Conservation (phyloP, 768 basidiomycete species). For the Dioszegia crocea region DNA sequence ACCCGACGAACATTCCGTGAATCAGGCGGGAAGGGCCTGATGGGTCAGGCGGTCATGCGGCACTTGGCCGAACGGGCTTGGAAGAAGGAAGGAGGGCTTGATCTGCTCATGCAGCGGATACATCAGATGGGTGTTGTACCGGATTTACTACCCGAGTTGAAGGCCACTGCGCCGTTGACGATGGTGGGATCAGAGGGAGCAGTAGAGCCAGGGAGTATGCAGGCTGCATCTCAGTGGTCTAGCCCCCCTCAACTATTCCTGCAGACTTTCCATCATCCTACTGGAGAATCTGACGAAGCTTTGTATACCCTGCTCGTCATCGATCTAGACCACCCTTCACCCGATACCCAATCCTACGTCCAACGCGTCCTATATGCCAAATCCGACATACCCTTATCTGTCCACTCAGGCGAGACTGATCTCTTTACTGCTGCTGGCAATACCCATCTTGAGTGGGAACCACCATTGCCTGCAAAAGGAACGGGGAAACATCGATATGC, state of each 20-base stretch:
- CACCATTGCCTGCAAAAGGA: slow-evolving; percentile 86
- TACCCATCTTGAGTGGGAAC: slow-evolving; percentile 59
- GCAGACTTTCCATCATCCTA: slow-evolving; percentile 66
- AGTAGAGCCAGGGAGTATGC: slow-evolving; percentile 30
- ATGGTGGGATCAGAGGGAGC: not conserved
- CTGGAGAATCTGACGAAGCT: slow-evolving; percentile 57
- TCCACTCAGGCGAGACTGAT: slow-evolving; percentile 34
- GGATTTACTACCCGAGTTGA: slow-evolving; percentile 69
- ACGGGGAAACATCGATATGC: slow-evolving; percentile 88
- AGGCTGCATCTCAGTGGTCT: slow-evolving; percentile 57
- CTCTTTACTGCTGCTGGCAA: slow-evolving; percentile 24
- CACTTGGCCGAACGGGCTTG: slow-evolving; percentile 77
- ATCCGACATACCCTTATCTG: slow-evolving; percentile 54
- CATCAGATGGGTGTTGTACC: slow-evolving; percentile 88
- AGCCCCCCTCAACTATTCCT: slow-evolving; percentile 63
- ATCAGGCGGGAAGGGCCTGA: slow-evolving; percentile 54
- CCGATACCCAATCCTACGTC: slow-evolving; percentile 58
- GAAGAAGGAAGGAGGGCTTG: slow-evolving; percentile 77
- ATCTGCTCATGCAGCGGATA: slow-evolving; percentile 90
- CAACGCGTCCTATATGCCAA: slow-evolving; percentile 50
- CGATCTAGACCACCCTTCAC: slow-evolving; percentile 85
- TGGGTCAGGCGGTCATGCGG: slow-evolving; percentile 50
- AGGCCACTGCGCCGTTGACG: slow-evolving; percentile 70
- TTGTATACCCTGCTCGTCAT: slow-evolving; percentile 85
- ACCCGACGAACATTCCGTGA: slow-evolving; percentile 72